Evolutionary conservation across 2,329 filamentous ascomycete species (phyloP).

Genomic region (Sphaerulina populicola): DNA sequence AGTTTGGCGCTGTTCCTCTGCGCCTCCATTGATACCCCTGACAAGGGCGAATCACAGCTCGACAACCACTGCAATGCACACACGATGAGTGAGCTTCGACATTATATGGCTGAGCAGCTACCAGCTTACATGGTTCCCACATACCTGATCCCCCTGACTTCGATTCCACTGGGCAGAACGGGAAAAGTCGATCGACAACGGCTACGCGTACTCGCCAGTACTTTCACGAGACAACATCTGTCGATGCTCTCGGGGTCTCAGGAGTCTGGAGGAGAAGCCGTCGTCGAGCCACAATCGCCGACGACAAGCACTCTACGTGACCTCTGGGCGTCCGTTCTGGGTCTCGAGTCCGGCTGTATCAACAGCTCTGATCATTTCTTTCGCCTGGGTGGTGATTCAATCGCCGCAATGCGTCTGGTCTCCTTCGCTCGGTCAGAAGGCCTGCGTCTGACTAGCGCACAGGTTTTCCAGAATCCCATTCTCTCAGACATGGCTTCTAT

Average conservation of each 20-base stretch:
- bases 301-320: neutral
- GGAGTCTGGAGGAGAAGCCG: no score
- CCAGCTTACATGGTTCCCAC: constrained; percentile 37
- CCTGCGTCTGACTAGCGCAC: neutral
- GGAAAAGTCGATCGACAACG: constrained; percentile 31
- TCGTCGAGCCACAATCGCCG: neutral
- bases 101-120: constrained; percentile 6
- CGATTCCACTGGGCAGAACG: constrained; percentile 41
- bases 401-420: constrained; percentile 41
- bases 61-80: constrained; percentile 8
- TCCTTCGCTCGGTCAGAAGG: constrained; percentile 23
- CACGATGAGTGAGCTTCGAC: neutral
- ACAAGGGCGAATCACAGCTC: neutral
- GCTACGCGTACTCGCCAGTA: neutral
- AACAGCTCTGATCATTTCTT: constrained; percentile 37
- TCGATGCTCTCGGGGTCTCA: no score
- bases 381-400: constrained; percentile 40
- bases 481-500: constrained; percentile 2
- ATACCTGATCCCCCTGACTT: constrained; percentile 39
- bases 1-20: neutral
- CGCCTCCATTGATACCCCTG: neutral
- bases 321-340: constrained; percentile 30
- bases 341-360: neutral
- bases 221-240: no score
- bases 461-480: constrained; percentile 3